These are phyloP conservation scores for Eutypa lata DNA, from an alignment of 2,329 filamentous ascomycete species.

Conservation along the genomic window DNA sequence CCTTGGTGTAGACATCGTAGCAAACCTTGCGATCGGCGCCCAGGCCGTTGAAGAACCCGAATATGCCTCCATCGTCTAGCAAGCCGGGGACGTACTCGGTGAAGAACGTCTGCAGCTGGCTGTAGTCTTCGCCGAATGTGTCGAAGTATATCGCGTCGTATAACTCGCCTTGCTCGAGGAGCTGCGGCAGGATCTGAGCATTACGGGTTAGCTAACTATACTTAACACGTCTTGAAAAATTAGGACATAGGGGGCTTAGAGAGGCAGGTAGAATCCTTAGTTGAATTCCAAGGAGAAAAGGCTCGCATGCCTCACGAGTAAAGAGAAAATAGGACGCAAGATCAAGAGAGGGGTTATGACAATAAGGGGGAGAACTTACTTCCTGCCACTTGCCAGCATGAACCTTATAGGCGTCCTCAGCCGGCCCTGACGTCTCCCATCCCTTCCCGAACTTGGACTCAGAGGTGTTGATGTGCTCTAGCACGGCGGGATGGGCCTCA, in stretches of 20 bases:
- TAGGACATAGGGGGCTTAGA: no score
- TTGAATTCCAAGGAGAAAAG: no score
- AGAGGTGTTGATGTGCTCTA: slow-evolving; percentile 55
- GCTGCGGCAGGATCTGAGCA: slow-evolving; percentile 46
- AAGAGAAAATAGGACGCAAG: no score
- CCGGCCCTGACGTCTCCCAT: slow-evolving; percentile 55
- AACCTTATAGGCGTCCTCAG: slow-evolving; percentile 68
- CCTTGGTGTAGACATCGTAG: slow-evolving; percentile 93
- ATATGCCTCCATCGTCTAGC: slow-evolving; percentile 68
- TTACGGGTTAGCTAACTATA: not conserved
- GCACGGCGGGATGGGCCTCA: slow-evolving; percentile 77
- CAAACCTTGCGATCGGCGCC: slow-evolving; percentile 89
- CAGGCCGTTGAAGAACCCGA: slow-evolving; percentile 87
- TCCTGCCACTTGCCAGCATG: slow-evolving; percentile 80
- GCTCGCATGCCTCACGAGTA: no score
- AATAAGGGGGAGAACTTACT: no score
- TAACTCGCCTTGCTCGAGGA: slow-evolving; percentile 65
- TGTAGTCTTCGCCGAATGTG: slow-evolving; percentile 93
- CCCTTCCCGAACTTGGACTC: slow-evolving; percentile 49
- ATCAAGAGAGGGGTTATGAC: no score
- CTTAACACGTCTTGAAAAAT: no score
- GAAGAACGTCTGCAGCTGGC: slow-evolving; percentile 81
- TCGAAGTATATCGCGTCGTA: slow-evolving; percentile 96
- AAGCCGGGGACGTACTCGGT: slow-evolving; percentile 80
- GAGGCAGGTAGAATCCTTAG: no score